phyloP scores from a whole-genome alignment of 176 grass and related monocot species.

The Cocos nucifera region DNA sequence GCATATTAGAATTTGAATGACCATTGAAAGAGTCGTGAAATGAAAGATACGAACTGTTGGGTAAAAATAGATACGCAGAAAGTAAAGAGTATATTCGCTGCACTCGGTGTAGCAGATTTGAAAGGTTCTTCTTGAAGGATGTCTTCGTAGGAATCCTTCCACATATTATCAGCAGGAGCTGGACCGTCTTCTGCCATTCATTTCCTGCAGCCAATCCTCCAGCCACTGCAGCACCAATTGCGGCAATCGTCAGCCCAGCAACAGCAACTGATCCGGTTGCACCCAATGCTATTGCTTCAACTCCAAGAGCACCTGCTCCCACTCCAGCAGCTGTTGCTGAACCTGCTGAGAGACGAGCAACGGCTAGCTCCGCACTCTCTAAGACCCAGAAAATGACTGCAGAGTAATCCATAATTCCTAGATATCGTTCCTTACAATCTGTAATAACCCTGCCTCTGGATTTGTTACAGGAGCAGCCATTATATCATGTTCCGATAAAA shows the following conservation, averaged over 20 bases:
- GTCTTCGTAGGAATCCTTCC: conserved; percentile 30
- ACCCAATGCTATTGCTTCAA: conserved; percentile 27
- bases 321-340: conserved; percentile 44
- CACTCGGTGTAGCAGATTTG: conserved; percentile 57
- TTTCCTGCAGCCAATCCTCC: conserved; percentile 45
- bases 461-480: conserved; percentile 69
- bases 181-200: conserved; percentile 37
- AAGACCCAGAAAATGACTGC: conserved; percentile 75
- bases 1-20: no score
- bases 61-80: not conserved
- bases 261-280: conserved; percentile 40
- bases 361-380: conserved; percentile 62
- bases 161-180: no score
- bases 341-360: conserved; percentile 38
- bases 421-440: conserved; percentile 59
- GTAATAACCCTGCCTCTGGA: conserved; percentile 26
- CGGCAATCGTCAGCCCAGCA: conserved; percentile 42
- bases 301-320: conserved; percentile 33
- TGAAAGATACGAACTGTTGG: no score
- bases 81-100: not conserved
- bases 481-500: conserved; percentile 72
- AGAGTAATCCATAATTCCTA: conserved; percentile 77
- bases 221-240: conserved; percentile 48
- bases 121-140: conserved; percentile 74
- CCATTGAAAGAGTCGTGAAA: no score